These are phyloP conservation scores for Phytophthora ramorum DNA, from an alignment of 352 stramenopile species.

Conservation along the genomic window DNA sequence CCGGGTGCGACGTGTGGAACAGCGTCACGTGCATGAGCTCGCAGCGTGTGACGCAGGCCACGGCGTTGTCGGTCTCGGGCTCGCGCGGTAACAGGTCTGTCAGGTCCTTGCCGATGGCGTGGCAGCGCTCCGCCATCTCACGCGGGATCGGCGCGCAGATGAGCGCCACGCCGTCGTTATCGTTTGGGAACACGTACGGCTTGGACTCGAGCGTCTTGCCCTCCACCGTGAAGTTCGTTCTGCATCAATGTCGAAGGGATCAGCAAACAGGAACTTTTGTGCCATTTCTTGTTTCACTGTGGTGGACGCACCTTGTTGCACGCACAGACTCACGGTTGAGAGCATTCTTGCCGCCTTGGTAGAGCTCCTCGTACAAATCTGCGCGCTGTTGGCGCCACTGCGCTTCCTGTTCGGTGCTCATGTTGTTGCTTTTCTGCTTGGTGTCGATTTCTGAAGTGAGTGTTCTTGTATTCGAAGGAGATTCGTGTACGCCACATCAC, in stretches of 20 bases:
- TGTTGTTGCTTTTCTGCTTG: slow-evolving; percentile 30
- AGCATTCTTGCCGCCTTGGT: slow-evolving; percentile 40
- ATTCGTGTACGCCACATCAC: too few relatives aligned
- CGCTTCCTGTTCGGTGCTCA: slow-evolving; percentile 45
- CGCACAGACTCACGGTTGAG: slow-evolving; percentile 47
- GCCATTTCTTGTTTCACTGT: not conserved
- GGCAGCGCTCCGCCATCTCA: slow-evolving; percentile 45
- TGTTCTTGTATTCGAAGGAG: not conserved
- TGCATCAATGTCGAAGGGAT: slow-evolving; percentile 8
- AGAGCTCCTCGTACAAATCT: slow-evolving; percentile 52
- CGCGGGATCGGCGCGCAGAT: slow-evolving; percentile 54
- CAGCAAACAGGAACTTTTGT: not conserved
- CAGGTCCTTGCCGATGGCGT: slow-evolving; percentile 50
- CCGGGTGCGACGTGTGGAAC: slow-evolving; percentile 80
- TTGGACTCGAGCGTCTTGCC: slow-evolving; percentile 52
- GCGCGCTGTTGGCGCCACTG: slow-evolving; percentile 44
- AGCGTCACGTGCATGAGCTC: slow-evolving; percentile 84
- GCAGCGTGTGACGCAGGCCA: slow-evolving; percentile 65
- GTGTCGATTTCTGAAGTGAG: slow-evolving; percentile 30
- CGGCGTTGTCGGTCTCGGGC: slow-evolving; percentile 36
- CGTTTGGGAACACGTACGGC: slow-evolving; percentile 52
- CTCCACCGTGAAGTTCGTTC: slow-evolving; percentile 40
- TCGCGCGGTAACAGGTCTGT: slow-evolving; percentile 50
- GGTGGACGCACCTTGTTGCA: slow-evolving; percentile 38
- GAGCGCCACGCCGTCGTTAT: slow-evolving; percentile 55